Base-by-base conservation (phyloP, 768 basidiomycete genomes). In the Pluteus cervinus region DNA sequence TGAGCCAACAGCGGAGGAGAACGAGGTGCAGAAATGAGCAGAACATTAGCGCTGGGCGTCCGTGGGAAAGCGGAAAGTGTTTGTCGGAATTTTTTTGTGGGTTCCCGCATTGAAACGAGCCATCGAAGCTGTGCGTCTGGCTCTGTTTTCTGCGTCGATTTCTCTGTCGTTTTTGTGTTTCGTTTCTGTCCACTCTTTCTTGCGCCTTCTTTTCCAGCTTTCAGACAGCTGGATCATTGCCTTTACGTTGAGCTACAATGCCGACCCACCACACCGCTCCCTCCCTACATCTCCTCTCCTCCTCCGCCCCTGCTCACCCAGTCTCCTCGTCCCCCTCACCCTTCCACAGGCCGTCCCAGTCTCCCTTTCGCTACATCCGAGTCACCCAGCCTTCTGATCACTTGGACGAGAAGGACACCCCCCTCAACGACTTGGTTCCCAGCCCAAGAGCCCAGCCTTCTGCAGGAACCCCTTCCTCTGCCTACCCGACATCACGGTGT, bases 211-310 rank as follows among this genome's bases (percentile, higher is more conserved):
- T 42, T 37, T 39, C 46, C 42, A 42, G 36, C 39, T 41, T 46
- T 26, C 36, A 47, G 33, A 47, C 45, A 53, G 37, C 52, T 55
- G 51, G 64, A 52, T 60, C n/a, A n/a, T n/a, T n/a, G n/a, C n/a
- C n/a, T n/a, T n/a, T n/a, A n/a, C n/a, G n/a, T n/a, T n/a, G n/a
- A n/a, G n/a, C n/a, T 29, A 29, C 48, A 46, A 58, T 58, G 54
- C 52, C 52, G 43, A 33, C 37, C 42, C 41, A 49, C 15, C 44
- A 43, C 29, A 42, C 17, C 33, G 49, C 37, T 33, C 56, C 48
- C 26, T 45, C 51, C 10, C 49, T 54, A 31, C 52, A 53, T 26
- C 50, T 60, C 45, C 41, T 60, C 40, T 42, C 57, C 20, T 54
- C 60, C 36, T 57, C 56, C 17, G 43, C 50, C 28, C 47, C 51